phyloP scores from a whole-genome alignment of 768 basidiomycete genomes.

The Boletellus sp. region DNA sequence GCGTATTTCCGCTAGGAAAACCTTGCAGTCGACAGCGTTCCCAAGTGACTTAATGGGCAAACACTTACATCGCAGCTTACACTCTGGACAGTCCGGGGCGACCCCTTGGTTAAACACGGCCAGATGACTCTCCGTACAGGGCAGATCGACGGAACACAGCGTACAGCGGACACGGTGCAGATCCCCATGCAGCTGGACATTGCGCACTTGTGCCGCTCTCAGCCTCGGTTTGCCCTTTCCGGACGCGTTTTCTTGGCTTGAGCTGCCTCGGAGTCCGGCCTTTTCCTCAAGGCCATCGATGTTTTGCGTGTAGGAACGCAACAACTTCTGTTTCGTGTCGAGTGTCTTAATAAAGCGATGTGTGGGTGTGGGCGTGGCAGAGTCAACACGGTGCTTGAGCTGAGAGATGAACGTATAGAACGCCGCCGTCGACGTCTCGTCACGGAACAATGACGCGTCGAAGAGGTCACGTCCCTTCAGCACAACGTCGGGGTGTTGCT shows the following conservation, averaged over 20 bases:
- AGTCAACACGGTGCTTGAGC: slow-evolving; percentile 78
- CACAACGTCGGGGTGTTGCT: slow-evolving; percentile 76
- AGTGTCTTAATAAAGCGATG: slow-evolving; percentile 86
- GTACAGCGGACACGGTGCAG: slow-evolving; percentile 88
- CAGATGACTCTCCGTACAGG: slow-evolving; percentile 62
- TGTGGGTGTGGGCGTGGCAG: slow-evolving; percentile 77
- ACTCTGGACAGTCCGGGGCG: slow-evolving; percentile 86
- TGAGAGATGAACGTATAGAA: slow-evolving; percentile 96
- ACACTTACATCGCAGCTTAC: slow-evolving; percentile 70
- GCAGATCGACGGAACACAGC: slow-evolving; percentile 76
- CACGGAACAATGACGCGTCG: slow-evolving; percentile 87
- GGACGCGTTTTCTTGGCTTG: slow-evolving; percentile 45
- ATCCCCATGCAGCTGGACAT: slow-evolving; percentile 93
- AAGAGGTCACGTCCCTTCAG: slow-evolving; percentile 94
- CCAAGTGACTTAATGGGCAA: background rate
- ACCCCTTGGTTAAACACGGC: slow-evolving; percentile 61
- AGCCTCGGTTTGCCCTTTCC: slow-evolving; percentile 72
- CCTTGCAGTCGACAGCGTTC: background rate
- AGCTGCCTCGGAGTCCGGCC: slow-evolving; percentile 68
- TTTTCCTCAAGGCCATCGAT: slow-evolving; percentile 91
- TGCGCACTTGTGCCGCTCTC: slow-evolving; percentile 69
- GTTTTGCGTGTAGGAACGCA: slow-evolving; percentile 96
- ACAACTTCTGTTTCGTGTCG: slow-evolving; percentile 76
- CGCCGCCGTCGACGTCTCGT: slow-evolving; percentile 77
- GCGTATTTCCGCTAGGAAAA: slow-evolving; percentile 62